phyloP scores from a whole-genome alignment of 768 basidiomycete genomes.

The Saitozyma podzolica region DNA sequence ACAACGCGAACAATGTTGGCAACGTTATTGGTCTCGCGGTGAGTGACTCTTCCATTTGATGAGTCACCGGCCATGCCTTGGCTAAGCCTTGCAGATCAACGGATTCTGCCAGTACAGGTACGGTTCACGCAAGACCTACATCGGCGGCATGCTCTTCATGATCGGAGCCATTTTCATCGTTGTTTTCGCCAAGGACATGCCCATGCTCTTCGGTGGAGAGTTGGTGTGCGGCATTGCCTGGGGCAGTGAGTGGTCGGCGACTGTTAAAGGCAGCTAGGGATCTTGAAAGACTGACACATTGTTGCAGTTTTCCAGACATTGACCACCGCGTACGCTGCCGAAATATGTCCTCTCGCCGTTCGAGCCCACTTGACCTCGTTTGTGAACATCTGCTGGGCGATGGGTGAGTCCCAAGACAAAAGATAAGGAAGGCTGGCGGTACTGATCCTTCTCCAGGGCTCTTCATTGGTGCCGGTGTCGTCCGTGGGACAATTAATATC shows the following conservation, averaged over 20 bases:
- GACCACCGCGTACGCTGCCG: constrained; percentile 44
- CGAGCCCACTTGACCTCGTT: constrained; percentile 22
- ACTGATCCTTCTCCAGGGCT: constrained; percentile 15
- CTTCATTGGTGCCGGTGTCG: constrained; percentile 31
- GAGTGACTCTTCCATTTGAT: no score
- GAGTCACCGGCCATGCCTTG: constrained; percentile 13
- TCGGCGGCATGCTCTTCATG: constrained; percentile 30
- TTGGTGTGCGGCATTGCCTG: constrained; percentile 48
- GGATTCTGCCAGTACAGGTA: constrained; percentile 44
- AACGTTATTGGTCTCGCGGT: constrained; percentile 25
- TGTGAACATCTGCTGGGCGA: background rate
- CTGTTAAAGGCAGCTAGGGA: background rate
- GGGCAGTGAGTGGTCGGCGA: constrained; percentile 16
- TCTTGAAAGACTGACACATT: background rate
- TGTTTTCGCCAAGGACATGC: constrained; percentile 3
- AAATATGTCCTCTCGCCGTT: constrained; percentile 31
- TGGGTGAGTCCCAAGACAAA: constrained; percentile 10
- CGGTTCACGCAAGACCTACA: constrained; percentile 46
- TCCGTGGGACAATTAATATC: constrained; percentile 25
- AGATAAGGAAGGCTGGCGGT: constrained; percentile 19
- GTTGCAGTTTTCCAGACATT: background rate
- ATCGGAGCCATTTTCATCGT: constrained; percentile 14
- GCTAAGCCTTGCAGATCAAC: constrained; percentile 23
- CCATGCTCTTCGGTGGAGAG: constrained; percentile 19
- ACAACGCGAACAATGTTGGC: constrained; percentile 38